phyloP scores from a whole-genome alignment of 257 asterid species.

The Penstemon newberryi region DNA sequence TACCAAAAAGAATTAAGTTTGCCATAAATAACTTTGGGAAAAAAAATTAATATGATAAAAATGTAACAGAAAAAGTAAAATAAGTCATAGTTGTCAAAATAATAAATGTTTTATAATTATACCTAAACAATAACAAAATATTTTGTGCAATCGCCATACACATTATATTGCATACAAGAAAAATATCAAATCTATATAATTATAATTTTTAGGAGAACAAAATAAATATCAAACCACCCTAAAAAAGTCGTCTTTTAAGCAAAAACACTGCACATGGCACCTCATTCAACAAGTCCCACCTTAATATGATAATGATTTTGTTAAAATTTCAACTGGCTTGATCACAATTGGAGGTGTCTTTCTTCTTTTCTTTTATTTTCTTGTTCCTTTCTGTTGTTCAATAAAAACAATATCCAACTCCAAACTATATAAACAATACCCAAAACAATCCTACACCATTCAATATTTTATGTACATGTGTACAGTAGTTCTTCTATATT shows the following conservation, averaged over 20 bases:
- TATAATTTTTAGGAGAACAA: no score
- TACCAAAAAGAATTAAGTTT: no score
- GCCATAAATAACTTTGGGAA: no score
- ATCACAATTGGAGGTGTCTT: not conserved
- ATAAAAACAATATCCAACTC: not conserved
- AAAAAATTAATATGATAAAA: no score
- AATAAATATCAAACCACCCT: not conserved
- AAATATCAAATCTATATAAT: no score
- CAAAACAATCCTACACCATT: constrained; percentile 21
- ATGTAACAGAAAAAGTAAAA: no score
- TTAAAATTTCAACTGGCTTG: constrained; percentile 2
- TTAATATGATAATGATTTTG: constrained; percentile 5
- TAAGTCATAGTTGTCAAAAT: no score
- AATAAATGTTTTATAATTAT: no score
- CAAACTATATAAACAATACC: not conserved
- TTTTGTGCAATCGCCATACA: no score
- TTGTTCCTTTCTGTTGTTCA: not conserved
- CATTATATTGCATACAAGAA: no score
- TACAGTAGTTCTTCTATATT: no score
- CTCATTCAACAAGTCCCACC: not conserved
- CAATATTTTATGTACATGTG: not conserved
- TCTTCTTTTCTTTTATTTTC: not conserved
- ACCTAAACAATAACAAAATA: no score
- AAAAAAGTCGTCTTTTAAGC: not conserved
- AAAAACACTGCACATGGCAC: not conserved